Evolutionary conservation across 169 alveolate species (phyloP).

Genomic region (Cryptosporidium muris): DNA sequence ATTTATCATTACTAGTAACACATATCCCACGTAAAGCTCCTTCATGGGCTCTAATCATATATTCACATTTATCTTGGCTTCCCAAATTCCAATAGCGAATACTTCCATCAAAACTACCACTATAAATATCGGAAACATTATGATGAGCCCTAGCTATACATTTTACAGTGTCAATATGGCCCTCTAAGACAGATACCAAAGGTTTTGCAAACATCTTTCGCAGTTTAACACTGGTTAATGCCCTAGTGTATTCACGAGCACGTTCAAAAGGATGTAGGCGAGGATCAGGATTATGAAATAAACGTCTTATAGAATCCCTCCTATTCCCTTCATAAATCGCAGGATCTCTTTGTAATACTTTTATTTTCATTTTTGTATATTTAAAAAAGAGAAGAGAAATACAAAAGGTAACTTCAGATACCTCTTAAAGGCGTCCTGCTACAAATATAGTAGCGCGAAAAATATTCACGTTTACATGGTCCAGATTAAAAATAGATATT

Average conservation of each 20-base stretch:
- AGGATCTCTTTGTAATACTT: slow-evolving; percentile 77
- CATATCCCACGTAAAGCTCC: slow-evolving; percentile 93
- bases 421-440: too few relatives aligned
- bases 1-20: slow-evolving; percentile 79
- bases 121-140: slow-evolving; percentile 84
- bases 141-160: slow-evolving; percentile 85
- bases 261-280: slow-evolving; percentile 87
- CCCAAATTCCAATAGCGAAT: slow-evolving; percentile 93
- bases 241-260: slow-evolving; percentile 94
- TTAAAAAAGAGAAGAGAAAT: too few relatives aligned
- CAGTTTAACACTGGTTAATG: slow-evolving; percentile 95
- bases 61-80: slow-evolving; percentile 81
- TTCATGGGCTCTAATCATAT: slow-evolving; percentile 90
- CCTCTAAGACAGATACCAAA: slow-evolving; percentile 91
- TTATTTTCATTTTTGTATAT: slow-evolving; percentile 72
- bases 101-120: slow-evolving; percentile 97
- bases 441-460: too few relatives aligned
- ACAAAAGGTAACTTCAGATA: too few relatives aligned
- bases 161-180: slow-evolving; percentile 96
- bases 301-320: slow-evolving; percentile 69
- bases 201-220: slow-evolving; percentile 98
- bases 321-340: slow-evolving; percentile 72
- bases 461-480: too few relatives aligned
- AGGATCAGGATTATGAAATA: slow-evolving; percentile 84
- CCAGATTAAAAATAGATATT: too few relatives aligned